Evolutionary conservation across 1,139 yeast species (phyloP).

Genomic region (Saccharomycopsis hybrid): DNA sequence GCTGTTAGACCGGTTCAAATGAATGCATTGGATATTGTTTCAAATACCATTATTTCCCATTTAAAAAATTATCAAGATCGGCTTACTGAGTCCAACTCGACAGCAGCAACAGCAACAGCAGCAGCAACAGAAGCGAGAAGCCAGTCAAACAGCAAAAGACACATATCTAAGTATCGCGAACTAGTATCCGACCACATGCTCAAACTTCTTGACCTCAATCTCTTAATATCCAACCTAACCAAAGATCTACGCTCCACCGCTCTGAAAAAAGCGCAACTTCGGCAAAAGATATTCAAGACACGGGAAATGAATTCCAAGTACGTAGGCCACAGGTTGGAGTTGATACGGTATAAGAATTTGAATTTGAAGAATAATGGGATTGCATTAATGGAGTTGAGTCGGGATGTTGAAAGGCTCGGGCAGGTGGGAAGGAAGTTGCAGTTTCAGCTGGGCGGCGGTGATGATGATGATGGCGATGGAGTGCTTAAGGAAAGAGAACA

Average conservation of each 20-base stretch:
- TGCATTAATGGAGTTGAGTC: neutral
- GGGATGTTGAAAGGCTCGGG: neutral
- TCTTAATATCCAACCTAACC: neutral
- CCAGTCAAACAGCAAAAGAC: neutral
- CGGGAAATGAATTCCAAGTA: slow-evolving; percentile 5
- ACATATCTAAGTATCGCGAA: slow-evolving; percentile 2
- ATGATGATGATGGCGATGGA: neutral
- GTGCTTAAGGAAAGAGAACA: neutral
- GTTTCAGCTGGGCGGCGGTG: neutral
- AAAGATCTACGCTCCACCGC: neutral
- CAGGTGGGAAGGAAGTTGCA: neutral
- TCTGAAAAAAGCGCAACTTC: neutral
- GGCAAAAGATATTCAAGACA: slow-evolving; percentile 3
- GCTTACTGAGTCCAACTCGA: neutral
- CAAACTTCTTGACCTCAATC: slow-evolving; percentile 7
- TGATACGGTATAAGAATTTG: slow-evolving; percentile 7
- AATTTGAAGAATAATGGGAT: neutral
- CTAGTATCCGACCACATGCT: slow-evolving; percentile 3
- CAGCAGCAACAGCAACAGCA: neutral
- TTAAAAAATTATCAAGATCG: neutral
- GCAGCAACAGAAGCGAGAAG: neutral
- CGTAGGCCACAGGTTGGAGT: slow-evolving; percentile 1
- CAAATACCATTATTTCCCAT: slow-evolving; percentile 7
- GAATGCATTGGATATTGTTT: slow-evolving; percentile 16
- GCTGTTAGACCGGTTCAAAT: neutral